These are phyloP conservation scores for Citrus hindsii DNA, from an alignment of 345 rosid species.

Conservation along the genomic window DNA sequence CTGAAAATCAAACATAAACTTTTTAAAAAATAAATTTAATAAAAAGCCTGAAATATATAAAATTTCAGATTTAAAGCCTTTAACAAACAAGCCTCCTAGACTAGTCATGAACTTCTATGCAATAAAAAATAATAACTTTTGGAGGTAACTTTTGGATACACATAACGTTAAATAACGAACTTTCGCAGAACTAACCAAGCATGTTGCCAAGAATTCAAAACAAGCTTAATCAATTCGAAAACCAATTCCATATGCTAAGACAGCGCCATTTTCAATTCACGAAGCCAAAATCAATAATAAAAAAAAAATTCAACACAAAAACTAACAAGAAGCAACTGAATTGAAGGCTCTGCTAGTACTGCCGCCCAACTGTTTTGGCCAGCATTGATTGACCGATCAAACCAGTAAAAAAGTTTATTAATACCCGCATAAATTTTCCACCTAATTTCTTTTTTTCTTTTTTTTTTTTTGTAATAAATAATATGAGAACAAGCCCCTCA, in stretches of 20 bases:
- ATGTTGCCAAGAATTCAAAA: not conserved
- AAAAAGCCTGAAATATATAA: too few species aligned
- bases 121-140: not conserved
- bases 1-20: too few species aligned
- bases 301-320: not conserved
- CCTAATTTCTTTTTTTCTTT: not conserved
- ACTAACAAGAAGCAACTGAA: not conserved
- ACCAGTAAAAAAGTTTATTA: not conserved
- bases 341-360: not conserved
- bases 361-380: not conserved
- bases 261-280: not conserved
- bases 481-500: not conserved
- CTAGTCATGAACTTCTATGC: too few species aligned
- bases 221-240: not conserved
- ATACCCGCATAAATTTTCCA: not conserved
- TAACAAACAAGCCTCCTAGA: too few species aligned
- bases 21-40: too few species aligned
- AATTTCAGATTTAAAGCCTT: too few species aligned
- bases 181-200: not conserved
- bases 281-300: not conserved
- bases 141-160: not conserved
- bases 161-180: not conserved
- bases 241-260: not conserved
- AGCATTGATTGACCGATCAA: constrained; percentile 7
- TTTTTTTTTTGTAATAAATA: too few species aligned